Evolutionary conservation across 768 basidiomycete genomes (phyloP).

Genomic region (Macrolepiota fuliginosa): DNA sequence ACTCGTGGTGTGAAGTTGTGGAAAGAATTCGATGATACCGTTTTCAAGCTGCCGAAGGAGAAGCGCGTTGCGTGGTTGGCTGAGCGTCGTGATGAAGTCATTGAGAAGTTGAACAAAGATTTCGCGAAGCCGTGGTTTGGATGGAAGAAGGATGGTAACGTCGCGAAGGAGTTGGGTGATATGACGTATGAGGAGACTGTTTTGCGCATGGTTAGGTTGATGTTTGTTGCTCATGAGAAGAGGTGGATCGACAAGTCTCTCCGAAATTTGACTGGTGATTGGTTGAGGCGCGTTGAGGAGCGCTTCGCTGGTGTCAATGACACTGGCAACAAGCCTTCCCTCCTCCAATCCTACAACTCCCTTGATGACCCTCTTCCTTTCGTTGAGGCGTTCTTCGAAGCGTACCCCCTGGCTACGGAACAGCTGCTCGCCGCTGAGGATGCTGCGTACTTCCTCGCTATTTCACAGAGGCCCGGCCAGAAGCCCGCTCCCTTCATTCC

Average conservation of each 20-base stretch:
- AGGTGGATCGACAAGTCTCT: constrained; percentile 94
- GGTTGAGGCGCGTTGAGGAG: constrained; percentile 94
- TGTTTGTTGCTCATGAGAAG: constrained; percentile 89
- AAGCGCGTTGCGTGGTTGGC: constrained; percentile 88
- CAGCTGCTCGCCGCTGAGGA: constrained; percentile 94
- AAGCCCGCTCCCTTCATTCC: constrained; percentile 99
- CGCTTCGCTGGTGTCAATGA: constrained; percentile 90
- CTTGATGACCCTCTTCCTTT: constrained; percentile 82
- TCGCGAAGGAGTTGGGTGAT: constrained; percentile 84
- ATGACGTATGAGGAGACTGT: constrained; percentile 99
- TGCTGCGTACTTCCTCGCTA: constrained; percentile 92
- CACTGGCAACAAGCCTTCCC: constrained; percentile 70
- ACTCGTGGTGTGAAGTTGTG: constrained; percentile 96
- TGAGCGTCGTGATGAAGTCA: constrained; percentile 86
- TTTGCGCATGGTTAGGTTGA: constrained; percentile 86
- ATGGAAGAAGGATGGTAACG: constrained; percentile 87
- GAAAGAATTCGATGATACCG: constrained; percentile 97
- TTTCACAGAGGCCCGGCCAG: constrained; percentile 93
- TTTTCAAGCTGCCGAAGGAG: constrained; percentile 95
- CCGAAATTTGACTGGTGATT: constrained; percentile 93
- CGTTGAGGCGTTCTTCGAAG: constrained; percentile 78
- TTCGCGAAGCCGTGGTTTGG: constrained; percentile 98
- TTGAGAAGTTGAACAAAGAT: constrained; percentile 89
- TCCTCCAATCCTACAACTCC: constrained; percentile 78
- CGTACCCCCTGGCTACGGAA: constrained; percentile 76